Evolutionary conservation across 78 protist genomes (phyloP).

Genomic region (Dictyostelium firmibasis): DNA sequence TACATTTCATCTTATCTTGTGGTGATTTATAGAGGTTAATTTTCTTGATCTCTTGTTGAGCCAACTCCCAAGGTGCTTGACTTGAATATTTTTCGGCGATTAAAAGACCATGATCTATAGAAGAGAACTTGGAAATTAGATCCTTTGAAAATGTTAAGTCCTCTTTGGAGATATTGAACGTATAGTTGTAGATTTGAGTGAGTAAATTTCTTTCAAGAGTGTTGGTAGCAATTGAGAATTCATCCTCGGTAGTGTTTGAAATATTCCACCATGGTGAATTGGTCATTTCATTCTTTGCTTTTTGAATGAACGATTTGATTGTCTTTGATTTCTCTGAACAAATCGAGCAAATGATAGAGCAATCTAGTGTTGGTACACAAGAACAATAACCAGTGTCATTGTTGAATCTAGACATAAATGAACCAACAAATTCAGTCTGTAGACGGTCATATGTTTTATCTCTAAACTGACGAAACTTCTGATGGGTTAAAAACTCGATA

Average conservation of each 20-base stretch:
- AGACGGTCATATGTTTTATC: conserved; percentile 30
- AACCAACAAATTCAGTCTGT: conserved; percentile 71
- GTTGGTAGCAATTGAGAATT: conserved; percentile 15
- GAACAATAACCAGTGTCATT: conserved; percentile 44
- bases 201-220: conserved; percentile 46
- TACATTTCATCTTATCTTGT: conserved; percentile 75
- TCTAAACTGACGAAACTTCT: conserved; percentile 49
- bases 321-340: conserved; percentile 37
- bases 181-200: conserved; percentile 64
- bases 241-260: conserved; percentile 32
- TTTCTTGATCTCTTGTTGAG: conserved; percentile 73
- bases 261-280: conserved; percentile 54
- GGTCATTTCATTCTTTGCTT: conserved; percentile 19
- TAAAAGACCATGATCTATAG: conserved; percentile 6
- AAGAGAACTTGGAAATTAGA: conserved; percentile 1
- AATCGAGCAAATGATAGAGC: conserved; percentile 1
- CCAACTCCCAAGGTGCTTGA: conserved; percentile 76
- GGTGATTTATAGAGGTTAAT: conserved; percentile 73
- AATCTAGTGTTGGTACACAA: conserved; percentile 5
- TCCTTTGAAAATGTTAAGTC: conserved; percentile 45
- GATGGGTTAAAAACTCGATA: conserved; percentile 59
- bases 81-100: conserved; percentile 59
- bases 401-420: conserved; percentile 49
- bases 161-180: conserved; percentile 32
- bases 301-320: conserved; percentile 16